Evolutionary conservation across 2,329 filamentous ascomycete species (phyloP).

Genomic region (Diaporthe sp.): DNA sequence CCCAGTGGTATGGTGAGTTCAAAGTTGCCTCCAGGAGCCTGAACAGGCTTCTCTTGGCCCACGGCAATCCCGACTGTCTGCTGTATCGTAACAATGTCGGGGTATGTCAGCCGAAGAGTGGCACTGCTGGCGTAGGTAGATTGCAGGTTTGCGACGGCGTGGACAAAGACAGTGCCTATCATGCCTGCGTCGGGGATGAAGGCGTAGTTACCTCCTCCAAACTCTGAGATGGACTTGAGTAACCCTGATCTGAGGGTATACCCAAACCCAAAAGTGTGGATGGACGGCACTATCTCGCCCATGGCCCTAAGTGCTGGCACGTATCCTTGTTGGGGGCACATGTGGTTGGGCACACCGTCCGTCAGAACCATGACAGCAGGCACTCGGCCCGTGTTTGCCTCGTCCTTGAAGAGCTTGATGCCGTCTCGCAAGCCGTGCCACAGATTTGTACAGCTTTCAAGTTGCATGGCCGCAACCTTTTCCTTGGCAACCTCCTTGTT

Average conservation of each 20-base stretch:
- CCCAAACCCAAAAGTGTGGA: constrained; percentile 70
- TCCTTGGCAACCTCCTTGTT: constrained; percentile 60
- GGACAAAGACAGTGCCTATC: constrained; percentile 74
- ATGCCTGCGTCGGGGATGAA: constrained; percentile 75
- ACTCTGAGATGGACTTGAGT: constrained; percentile 72
- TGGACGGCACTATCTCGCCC: constrained; percentile 57
- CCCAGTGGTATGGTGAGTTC: constrained; percentile 60
- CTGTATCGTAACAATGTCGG: constrained; percentile 53
- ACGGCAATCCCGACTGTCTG: constrained; percentile 58
- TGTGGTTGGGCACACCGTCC: constrained; percentile 68
- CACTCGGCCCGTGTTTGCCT: constrained; percentile 54
- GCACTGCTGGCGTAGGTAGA: constrained; percentile 68
- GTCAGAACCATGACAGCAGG: constrained; percentile 68
- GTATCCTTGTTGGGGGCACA: constrained; percentile 67
- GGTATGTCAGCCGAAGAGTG: constrained; percentile 58
- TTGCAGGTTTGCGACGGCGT: constrained; percentile 73
- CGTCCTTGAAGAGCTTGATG: constrained; percentile 60
- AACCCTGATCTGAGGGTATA: constrained; percentile 64
- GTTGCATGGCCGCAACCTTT: constrained; percentile 59
- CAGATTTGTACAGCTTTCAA: constrained; percentile 64
- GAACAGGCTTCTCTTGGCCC: constrained; percentile 42
- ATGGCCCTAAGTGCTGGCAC: constrained; percentile 65
- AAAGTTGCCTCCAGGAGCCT: constrained; percentile 41
- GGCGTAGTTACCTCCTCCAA: constrained; percentile 69
- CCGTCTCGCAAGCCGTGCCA: constrained; percentile 70